These are phyloP conservation scores for Euphorbia lathyris DNA, from an alignment of 345 rosid genomes.

Conservation along the genomic window DNA sequence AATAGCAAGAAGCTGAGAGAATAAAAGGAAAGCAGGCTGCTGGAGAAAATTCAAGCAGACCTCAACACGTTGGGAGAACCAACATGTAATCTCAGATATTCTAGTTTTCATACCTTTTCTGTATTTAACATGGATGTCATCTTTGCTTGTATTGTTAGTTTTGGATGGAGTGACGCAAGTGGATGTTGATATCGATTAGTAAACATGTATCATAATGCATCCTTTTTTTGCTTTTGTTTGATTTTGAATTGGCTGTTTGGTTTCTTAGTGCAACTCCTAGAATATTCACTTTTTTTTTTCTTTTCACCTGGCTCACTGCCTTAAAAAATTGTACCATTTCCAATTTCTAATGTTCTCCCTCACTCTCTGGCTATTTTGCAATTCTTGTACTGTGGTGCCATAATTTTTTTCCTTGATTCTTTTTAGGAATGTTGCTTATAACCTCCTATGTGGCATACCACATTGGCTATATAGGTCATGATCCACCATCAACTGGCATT, in stretches of 20 bases:
- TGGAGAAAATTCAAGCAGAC: too few relatives aligned
- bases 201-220: neutral
- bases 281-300: neutral
- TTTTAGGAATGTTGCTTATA: slow-evolving; percentile 71
- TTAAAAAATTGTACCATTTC: neutral
- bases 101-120: too few relatives aligned
- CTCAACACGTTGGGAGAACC: too few relatives aligned
- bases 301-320: neutral
- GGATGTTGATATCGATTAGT: neutral
- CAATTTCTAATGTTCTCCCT: neutral
- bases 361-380: neutral
- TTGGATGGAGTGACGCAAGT: neutral
- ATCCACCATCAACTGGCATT: slow-evolving; percentile 63
- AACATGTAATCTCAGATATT: too few relatives aligned
- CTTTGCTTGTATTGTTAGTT: neutral
- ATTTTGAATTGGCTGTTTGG: too few relatives aligned
- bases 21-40: slow-evolving; percentile 48
- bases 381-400: neutral
- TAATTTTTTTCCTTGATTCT: slow-evolving; percentile 34
- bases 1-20: slow-evolving; percentile 63
- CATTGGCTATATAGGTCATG: slow-evolving; percentile 50
- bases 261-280: neutral
- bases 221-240: neutral
- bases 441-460: slow-evolving; percentile 56
- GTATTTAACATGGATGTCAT: neutral